Conservation (phyloP, 176 grass and related monocot genomes). For the Lolium rigidum region DNA sequence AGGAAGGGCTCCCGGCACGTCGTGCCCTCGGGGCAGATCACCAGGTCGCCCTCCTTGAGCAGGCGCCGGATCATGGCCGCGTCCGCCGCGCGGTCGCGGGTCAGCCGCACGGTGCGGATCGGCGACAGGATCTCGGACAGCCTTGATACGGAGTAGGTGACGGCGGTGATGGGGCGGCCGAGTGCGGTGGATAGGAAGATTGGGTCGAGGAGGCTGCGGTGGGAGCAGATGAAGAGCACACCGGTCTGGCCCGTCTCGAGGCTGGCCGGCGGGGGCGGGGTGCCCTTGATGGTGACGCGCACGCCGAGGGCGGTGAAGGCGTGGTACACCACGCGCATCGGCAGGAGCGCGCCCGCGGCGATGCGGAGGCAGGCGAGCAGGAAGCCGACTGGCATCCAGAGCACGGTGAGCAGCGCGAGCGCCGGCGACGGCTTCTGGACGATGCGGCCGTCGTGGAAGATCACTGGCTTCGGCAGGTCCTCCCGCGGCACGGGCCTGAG, state of each 20-base stretch:
- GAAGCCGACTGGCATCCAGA: slow-evolving; percentile 10
- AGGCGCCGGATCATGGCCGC: background rate
- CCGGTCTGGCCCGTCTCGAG: background rate
- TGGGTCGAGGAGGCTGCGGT: background rate
- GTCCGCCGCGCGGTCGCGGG: slow-evolving; percentile 8
- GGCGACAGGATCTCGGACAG: slow-evolving; percentile 13
- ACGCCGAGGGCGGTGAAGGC: background rate
- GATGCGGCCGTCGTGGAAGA: background rate
- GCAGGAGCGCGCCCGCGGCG: background rate
- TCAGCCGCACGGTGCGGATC: slow-evolving; percentile 5
- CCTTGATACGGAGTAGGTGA: background rate
- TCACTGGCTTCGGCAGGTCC: background rate
- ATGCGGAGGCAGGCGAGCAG: background rate
- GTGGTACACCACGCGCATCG: slow-evolving; percentile 1
- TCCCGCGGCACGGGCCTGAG: background rate
- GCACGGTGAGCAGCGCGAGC: background rate
- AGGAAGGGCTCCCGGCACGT: slow-evolving; percentile 49
- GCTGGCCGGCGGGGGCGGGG: background rate
- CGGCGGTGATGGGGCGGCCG: slow-evolving; percentile 1
- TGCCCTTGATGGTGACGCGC: background rate
- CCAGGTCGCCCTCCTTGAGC: background rate
- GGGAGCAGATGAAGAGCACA: slow-evolving; percentile 20
- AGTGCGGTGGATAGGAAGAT: background rate
- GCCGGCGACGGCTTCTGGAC: background rate
- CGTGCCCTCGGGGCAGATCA: slow-evolving; percentile 45